Evolutionary conservation across 1,284 basidiomycete species (phyloP).

Genomic region (Trichosporon sp.): DNA sequence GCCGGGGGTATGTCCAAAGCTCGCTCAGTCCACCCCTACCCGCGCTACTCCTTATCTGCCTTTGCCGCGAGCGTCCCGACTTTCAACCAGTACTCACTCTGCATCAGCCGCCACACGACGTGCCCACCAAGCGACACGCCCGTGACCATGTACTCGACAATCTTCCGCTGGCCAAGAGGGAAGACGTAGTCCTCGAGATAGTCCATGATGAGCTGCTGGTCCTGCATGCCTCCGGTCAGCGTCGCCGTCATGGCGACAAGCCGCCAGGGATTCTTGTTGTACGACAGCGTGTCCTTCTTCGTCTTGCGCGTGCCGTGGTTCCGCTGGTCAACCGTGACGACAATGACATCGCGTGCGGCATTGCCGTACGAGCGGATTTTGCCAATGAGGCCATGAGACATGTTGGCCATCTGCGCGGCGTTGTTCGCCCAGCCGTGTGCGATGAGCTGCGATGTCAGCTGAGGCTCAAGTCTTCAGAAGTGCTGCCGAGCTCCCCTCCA

Average conservation of each 20-base stretch:
- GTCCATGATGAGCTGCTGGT: constrained; percentile 75
- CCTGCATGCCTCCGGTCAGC: constrained; percentile 37
- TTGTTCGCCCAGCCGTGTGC: constrained; percentile 20
- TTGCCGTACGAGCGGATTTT: constrained; percentile 15
- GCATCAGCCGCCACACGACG: constrained; percentile 16
- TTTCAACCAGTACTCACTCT: not conserved
- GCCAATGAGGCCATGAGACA: constrained; percentile 36
- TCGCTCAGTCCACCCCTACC: too few species aligned
- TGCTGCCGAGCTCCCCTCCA: too few species aligned
- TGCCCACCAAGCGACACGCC: constrained; percentile 52
- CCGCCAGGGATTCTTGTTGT: constrained; percentile 62
- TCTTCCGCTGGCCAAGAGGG: constrained; percentile 60
- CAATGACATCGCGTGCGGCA: constrained; percentile 34
- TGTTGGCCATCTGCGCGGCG: constrained; percentile 28
- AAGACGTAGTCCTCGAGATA: constrained; percentile 72
- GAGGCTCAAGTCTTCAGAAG: too few species aligned
- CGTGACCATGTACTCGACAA: constrained; percentile 61
- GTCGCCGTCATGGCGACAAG: constrained; percentile 19
- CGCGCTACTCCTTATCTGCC: too few species aligned
- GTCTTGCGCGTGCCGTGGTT: constrained; percentile 58
- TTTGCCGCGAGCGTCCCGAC: not conserved
- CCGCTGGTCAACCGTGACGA: constrained; percentile 58
- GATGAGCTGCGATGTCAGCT: constrained; percentile 12
- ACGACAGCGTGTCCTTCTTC: constrained; percentile 55
- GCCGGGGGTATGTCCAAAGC: too few species aligned